A percentile compares a stretch with the other conserved stretches of the same genome.
phyloP scores from a whole-genome alignment of 176 grass and related monocot genomes.

The Thinopyrum elongatum region DNA sequence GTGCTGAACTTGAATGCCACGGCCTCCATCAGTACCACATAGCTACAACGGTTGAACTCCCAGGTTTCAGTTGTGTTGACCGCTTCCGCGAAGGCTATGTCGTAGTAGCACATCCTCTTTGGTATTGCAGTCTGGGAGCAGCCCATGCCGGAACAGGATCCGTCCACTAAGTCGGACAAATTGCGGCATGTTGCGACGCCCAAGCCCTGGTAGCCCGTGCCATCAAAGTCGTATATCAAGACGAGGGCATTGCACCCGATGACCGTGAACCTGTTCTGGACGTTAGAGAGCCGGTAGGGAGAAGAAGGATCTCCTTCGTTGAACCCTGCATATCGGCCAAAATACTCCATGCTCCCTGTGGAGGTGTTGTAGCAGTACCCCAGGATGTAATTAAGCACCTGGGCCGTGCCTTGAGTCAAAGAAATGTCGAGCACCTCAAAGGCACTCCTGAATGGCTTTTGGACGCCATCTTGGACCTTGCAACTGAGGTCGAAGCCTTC shows the following conservation, averaged over 20 bases:
- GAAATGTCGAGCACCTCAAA: conserved; percentile 19
- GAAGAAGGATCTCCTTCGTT: neutral
- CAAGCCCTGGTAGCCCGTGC: neutral
- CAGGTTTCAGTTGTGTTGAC: conserved; percentile 4
- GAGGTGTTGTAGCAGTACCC: conserved; percentile 6
- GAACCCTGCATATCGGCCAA: accelerated
- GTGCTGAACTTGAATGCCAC: neutral
- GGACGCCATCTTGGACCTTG: neutral
- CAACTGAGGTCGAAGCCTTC: conserved; percentile 2
- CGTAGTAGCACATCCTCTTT: neutral
- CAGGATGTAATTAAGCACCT: neutral
- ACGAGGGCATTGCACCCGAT: conserved; percentile 38
- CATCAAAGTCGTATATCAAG: neutral
- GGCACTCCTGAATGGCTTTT: neutral
- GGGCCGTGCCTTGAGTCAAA: neutral
- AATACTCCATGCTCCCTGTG: neutral
- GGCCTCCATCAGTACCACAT: conserved; percentile 6
- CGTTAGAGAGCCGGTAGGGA: conserved; percentile 20
- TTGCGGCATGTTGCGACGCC: conserved; percentile 27
- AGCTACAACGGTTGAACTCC: neutral
- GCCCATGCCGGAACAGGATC: conserved; percentile 32
- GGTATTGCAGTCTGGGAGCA: conserved; percentile 43
- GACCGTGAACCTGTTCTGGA: conserved; percentile 44
- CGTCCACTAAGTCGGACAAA: neutral
- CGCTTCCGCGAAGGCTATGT: accelerated